Evolutionary conservation across 1,284 basidiomycete species (phyloP).

Genomic region (Cryptococcus sp.): DNA sequence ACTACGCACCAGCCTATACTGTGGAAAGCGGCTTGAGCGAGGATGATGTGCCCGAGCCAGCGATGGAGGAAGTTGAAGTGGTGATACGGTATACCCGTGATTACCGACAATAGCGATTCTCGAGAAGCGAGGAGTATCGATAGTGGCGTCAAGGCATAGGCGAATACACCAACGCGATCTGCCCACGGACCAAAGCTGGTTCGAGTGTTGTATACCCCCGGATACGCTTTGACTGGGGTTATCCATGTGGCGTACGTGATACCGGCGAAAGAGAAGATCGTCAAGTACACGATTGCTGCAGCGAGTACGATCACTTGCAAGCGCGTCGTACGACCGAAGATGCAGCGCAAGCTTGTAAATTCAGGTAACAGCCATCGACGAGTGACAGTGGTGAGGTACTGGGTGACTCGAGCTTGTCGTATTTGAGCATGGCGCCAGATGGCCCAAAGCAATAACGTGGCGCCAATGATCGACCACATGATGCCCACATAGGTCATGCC

Average conservation of each 20-base stretch:
- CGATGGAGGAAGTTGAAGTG: constrained; percentile 43
- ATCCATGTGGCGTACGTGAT: constrained; percentile 35
- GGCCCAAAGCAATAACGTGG: constrained; percentile 25
- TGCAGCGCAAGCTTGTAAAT: constrained; percentile 11
- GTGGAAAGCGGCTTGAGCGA: constrained; percentile 31
- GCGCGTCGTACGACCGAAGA: constrained; percentile 35
- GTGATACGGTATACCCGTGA: constrained; percentile 39
- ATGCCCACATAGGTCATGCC: constrained; percentile 38
- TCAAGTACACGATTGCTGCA: constrained; percentile 24
- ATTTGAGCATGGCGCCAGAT: constrained; percentile 6
- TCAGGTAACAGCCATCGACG: constrained; percentile 23
- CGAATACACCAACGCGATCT: constrained; percentile 35
- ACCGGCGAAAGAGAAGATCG: constrained; percentile 36
- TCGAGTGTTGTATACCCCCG: constrained; percentile 31
- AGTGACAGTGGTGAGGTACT: constrained; percentile 9
- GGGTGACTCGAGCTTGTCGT: constrained; percentile 4
- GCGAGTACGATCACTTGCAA: constrained; percentile 33
- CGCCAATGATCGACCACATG: constrained; percentile 29
- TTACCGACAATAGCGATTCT: constrained; percentile 32
- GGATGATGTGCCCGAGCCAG: constrained; percentile 42
- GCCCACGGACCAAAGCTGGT: constrained; percentile 31
- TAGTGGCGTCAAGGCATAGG: constrained; percentile 39
- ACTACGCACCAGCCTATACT: constrained; percentile 40
- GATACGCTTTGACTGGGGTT: constrained; percentile 33
- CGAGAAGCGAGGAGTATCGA: constrained; percentile 35